Evolutionary conservation across 2,329 filamentous ascomycete genomes (phyloP), one percentile per base, ranked within the genome.

Genomic region (Claviceps capensis): DNA sequence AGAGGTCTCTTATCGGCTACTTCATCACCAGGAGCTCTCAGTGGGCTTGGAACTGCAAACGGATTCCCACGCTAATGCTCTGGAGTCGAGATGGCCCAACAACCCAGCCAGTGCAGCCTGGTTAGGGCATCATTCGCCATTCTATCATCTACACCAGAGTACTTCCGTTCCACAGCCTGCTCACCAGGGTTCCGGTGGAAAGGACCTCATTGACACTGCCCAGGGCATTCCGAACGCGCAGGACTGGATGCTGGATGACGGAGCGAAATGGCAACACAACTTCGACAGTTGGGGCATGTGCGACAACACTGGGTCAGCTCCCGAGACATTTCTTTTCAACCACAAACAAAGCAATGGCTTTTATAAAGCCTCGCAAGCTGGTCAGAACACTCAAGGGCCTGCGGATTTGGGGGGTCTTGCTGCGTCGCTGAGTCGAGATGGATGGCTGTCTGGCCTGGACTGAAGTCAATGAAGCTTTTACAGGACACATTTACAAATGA

Each of bases 201-300:
- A 52, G 13, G n/a, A 43, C 6, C 16, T 36, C 8, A 19, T 7
- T 42, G 43, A 16, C 16, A 57, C 40, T 59, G 43, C 47, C 62
- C 53, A 52, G 61, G 52, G 16, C 52, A 61, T 55, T 64, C 65
- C 5, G 45, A 76, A 79, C 54, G 72, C 72, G 8, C 72, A 76
- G 54, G 75, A 79, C 41, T 81, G 76, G 75, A 77, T 79, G 57
- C 62, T 81, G 19, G 78, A 72, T 50, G 78, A 81, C 54, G 72
- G 77, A 17, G 76, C 74, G 26, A 75, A 70, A 54, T 79, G 77
- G 76, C 76, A 80, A 53, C 75, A 78, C 51, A 73, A 77, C 54
- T 81, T 80, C 58, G 72, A 78, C 51, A 64, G 69, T 2, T 81
- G 77, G 77, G 72, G 70, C 37, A 62, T 72, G 51, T 62, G 65